Evolutionary conservation across 2,329 filamentous ascomycete genomes (phyloP), one percentile per base, ranked within the genome.

Genomic region (Microsporum canis): DNA sequence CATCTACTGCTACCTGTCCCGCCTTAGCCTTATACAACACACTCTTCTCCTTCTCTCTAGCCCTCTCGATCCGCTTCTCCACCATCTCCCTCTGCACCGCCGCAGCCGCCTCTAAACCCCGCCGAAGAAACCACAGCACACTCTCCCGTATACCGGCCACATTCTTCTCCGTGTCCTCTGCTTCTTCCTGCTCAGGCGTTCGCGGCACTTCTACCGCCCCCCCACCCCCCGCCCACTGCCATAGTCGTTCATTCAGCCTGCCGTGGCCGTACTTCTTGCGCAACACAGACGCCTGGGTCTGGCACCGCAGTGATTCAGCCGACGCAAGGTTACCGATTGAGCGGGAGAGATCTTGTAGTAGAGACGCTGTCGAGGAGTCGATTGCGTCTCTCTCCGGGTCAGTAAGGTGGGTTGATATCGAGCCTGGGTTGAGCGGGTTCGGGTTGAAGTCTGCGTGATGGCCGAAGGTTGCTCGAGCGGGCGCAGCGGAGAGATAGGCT

Each of bases 61-160:
- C 89, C 60, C 94, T 80, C 69, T 85, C 85, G 66, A 97, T 79
- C 67, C 94, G 79, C 69, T 89, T 88, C 76, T 96, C 91, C 81
- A 97, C 96, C 90, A 97, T 96, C 58, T 82, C 83, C 68, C 89
- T 85, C 77, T 97, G 92, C 65, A 87, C 84, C 68, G 84, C 81
- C 47, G 88, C 87, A 61, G 87, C 91, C 65, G 84, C 80, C 75
- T 94, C 88, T 64, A 97, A 75, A 68, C 84, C 82, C 70, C 87
- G 82, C 65, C 88, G 81, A 68, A 99, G 72, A 67, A 87, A 91
- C 86, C 88, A 92, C 8, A 97, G 76, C 53, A 99, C 84, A 65
- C 87, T 87, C 69, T 95, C 91, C 59, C 91, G 79, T 66, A 95
- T 88, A 57, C 83, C 81, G 58, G 82, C 85, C 5, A 88, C 75